phyloP scores from a whole-genome alignment of 202 grass and related monocot genomes.

The Saccharum hybrid region DNA sequence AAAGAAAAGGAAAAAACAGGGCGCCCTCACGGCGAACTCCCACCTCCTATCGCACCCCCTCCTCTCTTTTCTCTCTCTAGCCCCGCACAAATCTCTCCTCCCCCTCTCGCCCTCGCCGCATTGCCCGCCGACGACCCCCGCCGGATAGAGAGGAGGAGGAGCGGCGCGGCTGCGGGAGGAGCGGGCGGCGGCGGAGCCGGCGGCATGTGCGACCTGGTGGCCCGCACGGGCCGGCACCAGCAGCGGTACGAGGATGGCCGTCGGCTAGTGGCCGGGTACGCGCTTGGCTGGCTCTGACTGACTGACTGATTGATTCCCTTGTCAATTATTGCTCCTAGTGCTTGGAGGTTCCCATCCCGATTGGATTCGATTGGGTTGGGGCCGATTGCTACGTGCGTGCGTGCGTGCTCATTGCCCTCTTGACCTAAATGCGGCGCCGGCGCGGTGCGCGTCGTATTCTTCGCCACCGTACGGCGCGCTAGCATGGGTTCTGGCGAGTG shows the following conservation, averaged over 20 bases:
- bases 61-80: background rate
- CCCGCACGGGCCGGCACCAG: slow-evolving; percentile 97
- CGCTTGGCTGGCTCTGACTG: background rate
- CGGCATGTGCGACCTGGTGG: slow-evolving; percentile 96
- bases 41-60: slow-evolving; percentile 42
- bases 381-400: slow-evolving; percentile 28
- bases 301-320: slow-evolving; percentile 19
- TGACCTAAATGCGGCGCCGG: slow-evolving; percentile 45
- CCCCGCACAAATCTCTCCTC: slow-evolving; percentile 57
- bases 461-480: background rate
- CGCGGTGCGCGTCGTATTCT: slow-evolving; percentile 39
- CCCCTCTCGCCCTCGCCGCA: slow-evolving; percentile 44
- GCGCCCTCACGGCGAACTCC: slow-evolving; percentile 48
- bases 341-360: background rate
- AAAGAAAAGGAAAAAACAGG: background rate
- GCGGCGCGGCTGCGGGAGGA: no score
- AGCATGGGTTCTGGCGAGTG: slow-evolving; percentile 4
- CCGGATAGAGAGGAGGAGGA: slow-evolving; percentile 43
- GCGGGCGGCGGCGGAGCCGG: slow-evolving; percentile 40
- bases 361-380: slow-evolving; percentile 39
- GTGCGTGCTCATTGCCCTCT: slow-evolving; percentile 25
- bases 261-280: slow-evolving; percentile 89
- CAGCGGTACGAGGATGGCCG: slow-evolving; percentile 93
- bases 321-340: slow-evolving; percentile 17
- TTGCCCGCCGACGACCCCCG: slow-evolving; percentile 39